Evolutionary conservation across 352 stramenopile genomes (phyloP).

Genomic region (Globisporangium viniferum): DNA sequence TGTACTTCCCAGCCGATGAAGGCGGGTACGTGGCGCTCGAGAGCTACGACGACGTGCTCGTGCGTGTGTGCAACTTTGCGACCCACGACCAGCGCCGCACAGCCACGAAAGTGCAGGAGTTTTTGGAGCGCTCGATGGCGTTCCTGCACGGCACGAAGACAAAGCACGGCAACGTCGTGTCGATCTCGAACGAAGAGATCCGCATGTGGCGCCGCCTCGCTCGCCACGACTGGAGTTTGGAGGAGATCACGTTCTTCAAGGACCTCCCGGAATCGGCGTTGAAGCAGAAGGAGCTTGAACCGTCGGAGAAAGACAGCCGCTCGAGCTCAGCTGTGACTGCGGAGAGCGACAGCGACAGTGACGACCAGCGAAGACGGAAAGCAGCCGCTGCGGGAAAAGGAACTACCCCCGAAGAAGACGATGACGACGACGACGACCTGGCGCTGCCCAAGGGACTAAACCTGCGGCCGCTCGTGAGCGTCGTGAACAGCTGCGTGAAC

Average conservation of each 20-base stretch:
- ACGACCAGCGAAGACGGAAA: slow-evolving; percentile 24
- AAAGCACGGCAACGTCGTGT: slow-evolving; percentile 67
- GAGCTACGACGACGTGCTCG: slow-evolving; percentile 74
- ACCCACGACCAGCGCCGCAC: slow-evolving; percentile 65
- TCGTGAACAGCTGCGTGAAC: slow-evolving; percentile 39
- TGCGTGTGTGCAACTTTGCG: slow-evolving; percentile 67
- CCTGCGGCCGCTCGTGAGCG: slow-evolving; percentile 23
- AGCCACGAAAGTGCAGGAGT: slow-evolving; percentile 71
- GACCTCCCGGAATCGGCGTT: slow-evolving; percentile 2
- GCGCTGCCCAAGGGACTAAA: slow-evolving; percentile 19
- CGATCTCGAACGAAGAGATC: slow-evolving; percentile 81
- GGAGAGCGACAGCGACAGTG: slow-evolving; percentile 55
- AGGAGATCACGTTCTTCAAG: slow-evolving; percentile 46
- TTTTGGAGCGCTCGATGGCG: slow-evolving; percentile 71
- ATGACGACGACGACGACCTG: slow-evolving; percentile 26
- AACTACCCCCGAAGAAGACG: slow-evolving; percentile 16
- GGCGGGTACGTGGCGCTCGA: slow-evolving; percentile 49
- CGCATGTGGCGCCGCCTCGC: slow-evolving; percentile 74
- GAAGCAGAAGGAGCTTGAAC: slow-evolving; percentile 16
- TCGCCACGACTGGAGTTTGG: slow-evolving; percentile 56
- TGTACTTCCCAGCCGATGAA: slow-evolving; percentile 25
- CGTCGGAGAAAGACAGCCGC: slow-evolving; percentile 43
- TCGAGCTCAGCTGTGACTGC: slow-evolving; percentile 54
- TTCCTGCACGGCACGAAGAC: slow-evolving; percentile 65
- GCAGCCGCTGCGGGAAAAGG: slow-evolving; percentile 16